These are phyloP conservation scores for Boletus vinaceobasis DNA, from an alignment of 768 basidiomycete genomes.

Conservation along the genomic window DNA sequence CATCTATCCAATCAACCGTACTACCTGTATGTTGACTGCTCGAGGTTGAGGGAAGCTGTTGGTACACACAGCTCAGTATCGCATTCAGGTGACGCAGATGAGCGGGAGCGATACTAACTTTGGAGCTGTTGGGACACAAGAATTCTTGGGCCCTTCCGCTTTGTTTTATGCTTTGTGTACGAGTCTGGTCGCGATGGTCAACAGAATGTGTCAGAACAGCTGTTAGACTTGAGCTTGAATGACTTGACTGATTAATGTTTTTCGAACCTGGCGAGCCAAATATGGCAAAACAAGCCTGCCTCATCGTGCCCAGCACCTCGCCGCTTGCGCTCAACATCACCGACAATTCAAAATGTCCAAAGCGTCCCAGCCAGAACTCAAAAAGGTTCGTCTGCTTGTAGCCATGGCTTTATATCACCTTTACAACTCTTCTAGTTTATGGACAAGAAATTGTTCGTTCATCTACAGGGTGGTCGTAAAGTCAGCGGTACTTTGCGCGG, in stretches of 20 bases:
- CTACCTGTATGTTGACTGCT: background rate
- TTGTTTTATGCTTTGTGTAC: background rate
- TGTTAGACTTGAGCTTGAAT: background rate
- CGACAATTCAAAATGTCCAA: constrained; percentile 64
- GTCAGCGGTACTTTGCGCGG: constrained; percentile 93
- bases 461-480: constrained; percentile 92
- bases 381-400: constrained; percentile 67
- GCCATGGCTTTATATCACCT: background rate
- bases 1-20: constrained; percentile 31
- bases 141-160: too few relatives aligned
- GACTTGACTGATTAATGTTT: background rate
- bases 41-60: constrained; percentile 5
- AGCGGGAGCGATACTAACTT: constrained; percentile 12
- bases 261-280: constrained; percentile 21
- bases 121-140: background rate
- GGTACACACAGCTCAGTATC: constrained; percentile 11
- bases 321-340: background rate
- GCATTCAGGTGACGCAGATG: background rate
- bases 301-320: background rate
- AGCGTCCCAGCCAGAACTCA: constrained; percentile 95
- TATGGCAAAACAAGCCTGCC: constrained; percentile 30
- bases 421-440: constrained; percentile 65
- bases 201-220: background rate
- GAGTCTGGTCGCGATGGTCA: background rate
- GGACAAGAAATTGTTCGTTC: constrained; percentile 96